Evolutionary conservation across 2,329 filamentous ascomycete species (phyloP).

Genomic region (Plectosphaerella sp.): DNA sequence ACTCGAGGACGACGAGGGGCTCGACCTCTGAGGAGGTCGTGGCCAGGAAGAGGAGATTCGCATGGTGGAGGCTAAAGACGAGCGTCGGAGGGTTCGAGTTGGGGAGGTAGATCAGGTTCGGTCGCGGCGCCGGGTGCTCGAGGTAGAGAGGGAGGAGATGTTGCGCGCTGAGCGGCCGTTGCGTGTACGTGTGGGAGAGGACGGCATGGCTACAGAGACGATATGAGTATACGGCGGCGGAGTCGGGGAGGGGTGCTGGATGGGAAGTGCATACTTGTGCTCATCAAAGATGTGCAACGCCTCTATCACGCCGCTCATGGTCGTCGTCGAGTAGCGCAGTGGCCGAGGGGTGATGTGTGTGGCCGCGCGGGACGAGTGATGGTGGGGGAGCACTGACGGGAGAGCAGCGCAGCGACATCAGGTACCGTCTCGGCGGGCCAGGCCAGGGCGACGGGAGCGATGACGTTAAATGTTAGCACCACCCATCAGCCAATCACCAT

Average conservation of each 20-base stretch:
- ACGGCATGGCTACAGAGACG: conserved; percentile 63
- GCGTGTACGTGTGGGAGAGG: conserved; percentile 84
- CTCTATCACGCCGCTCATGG: conserved; percentile 84
- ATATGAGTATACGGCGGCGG: background rate
- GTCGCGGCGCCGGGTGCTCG: conserved; percentile 72
- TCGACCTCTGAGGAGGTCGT: conserved; percentile 84
- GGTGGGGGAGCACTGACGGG: background rate
- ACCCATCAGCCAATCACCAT: conserved; percentile 6
- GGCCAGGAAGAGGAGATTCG: conserved; percentile 79
- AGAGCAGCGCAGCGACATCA: background rate
- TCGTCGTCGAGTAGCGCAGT: conserved; percentile 24
- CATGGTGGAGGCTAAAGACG: conserved; percentile 83
- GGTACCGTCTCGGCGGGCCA: background rate
- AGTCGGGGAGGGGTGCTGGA: background rate
- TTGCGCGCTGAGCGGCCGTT: conserved; percentile 70
- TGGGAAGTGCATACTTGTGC: conserved; percentile 62
- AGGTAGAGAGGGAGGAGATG: conserved; percentile 84
- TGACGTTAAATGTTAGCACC: conserved; percentile 18
- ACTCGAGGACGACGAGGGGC: conserved; percentile 86
- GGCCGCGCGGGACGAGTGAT: background rate
- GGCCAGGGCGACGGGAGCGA: conserved; percentile 16
- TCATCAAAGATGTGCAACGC: conserved; percentile 97
- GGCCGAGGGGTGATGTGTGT: conserved; percentile 1
- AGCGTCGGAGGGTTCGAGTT: conserved; percentile 81
- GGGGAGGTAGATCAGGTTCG: conserved; percentile 80